Conservation (phyloP, 768 basidiomycete species). For the Suillus lakei region DNA sequence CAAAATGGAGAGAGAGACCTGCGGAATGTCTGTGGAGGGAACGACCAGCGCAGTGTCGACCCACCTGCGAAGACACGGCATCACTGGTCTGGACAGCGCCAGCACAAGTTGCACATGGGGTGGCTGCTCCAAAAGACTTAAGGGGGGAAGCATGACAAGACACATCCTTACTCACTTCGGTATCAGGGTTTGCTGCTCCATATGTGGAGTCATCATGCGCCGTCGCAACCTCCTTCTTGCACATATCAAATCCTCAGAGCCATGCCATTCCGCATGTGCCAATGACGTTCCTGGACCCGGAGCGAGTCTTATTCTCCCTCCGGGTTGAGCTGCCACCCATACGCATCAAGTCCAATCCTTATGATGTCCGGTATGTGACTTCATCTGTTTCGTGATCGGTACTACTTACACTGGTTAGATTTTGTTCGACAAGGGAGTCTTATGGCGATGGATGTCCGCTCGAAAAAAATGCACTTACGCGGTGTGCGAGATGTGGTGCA, state of each 20-base stretch:
- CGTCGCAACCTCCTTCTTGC: not conserved
- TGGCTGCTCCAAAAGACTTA: constrained; percentile 5
- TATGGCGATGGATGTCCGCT: not conserved
- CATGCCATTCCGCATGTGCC: not conserved
- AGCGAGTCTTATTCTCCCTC: not conserved
- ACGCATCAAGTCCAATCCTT: not conserved
- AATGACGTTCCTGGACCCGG: not conserved
- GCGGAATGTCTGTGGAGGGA: constrained; percentile 9
- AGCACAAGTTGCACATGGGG: constrained; percentile 4
- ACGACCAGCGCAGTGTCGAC: not conserved
- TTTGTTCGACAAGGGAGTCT: not conserved
- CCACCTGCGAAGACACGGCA: constrained; percentile 12
- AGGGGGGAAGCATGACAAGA: constrained; percentile 9
- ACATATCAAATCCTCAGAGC: not conserved
- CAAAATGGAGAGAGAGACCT: too few relatives aligned
- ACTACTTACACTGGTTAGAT: not conserved
- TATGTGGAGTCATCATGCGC: not conserved
- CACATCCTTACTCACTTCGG: constrained; percentile 11
- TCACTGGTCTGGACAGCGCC: not conserved
- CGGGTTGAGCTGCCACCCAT: not conserved
- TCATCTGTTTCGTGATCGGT: not conserved
- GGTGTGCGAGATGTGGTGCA: not conserved
- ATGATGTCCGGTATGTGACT: not conserved
- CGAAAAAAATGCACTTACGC: not conserved
- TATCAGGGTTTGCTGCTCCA: constrained; percentile 7